A percentile compares a stretch with the other conserved stretches of the same genome.
Evolutionary conservation across 371 early-diverging fungal species (phyloP).

Genomic region (Gilbertella persicaria): DNA sequence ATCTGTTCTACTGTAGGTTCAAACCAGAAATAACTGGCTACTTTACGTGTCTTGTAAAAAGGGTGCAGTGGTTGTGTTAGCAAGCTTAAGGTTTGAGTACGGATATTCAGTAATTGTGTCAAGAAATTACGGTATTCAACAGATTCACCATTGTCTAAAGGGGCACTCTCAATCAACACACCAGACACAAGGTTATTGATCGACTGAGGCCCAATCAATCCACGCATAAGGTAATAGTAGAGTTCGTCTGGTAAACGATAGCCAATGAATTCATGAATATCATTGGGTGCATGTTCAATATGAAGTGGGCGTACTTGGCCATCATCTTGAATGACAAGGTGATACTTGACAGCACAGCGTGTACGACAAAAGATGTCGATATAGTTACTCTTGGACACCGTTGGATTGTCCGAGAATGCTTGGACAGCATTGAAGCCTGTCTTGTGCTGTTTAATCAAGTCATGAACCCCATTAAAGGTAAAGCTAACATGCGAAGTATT

Average conservation of each 20-base stretch:
- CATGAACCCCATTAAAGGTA: constrained; percentile 67
- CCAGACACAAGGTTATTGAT: constrained; percentile 72
- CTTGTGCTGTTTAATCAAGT: constrained; percentile 68
- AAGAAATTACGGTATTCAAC: constrained; percentile 74
- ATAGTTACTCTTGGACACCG: constrained; percentile 62
- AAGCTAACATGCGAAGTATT: constrained; percentile 53
- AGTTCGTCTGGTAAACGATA: constrained; percentile 75
- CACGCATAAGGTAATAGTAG: constrained; percentile 73
- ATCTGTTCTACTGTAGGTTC: constrained; percentile 57
- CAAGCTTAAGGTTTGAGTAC: constrained; percentile 62
- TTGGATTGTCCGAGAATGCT: constrained; percentile 60
- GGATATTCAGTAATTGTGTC: constrained; percentile 56
- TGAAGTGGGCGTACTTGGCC: constrained; percentile 75
- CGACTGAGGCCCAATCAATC: constrained; percentile 70
- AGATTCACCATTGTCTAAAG: constrained; percentile 82
- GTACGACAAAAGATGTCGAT: constrained; percentile 74
- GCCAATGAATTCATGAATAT: constrained; percentile 85
- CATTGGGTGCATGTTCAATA: constrained; percentile 67
- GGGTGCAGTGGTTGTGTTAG: constrained; percentile 67
- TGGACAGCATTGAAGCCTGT: constrained; percentile 78
- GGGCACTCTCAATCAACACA: constrained; percentile 70
- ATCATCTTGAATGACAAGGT: constrained; percentile 68
- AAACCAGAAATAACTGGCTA: constrained; percentile 69
- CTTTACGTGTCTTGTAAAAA: constrained; percentile 67
- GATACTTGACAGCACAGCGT: constrained; percentile 73